phyloP scores from a whole-genome alignment of 2,329 filamentous ascomycete genomes.

The Venturia carpophila region DNA sequence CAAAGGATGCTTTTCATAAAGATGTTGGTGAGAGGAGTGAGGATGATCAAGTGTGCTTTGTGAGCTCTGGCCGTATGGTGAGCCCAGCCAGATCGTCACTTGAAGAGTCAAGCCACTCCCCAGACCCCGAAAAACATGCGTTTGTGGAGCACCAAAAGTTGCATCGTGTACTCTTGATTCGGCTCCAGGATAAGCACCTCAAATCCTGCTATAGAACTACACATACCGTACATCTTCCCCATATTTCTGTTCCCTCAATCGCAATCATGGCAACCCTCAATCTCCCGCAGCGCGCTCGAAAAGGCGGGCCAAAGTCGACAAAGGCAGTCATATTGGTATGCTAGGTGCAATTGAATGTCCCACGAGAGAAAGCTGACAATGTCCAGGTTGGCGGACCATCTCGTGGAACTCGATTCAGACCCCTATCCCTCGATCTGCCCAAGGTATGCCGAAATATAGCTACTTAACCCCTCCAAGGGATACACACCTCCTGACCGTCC shows the following conservation, averaged over 20 bases:
- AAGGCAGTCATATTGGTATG: constrained; percentile 91
- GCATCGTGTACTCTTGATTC: constrained; percentile 1
- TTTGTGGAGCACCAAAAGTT: background rate
- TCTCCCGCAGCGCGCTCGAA: constrained; percentile 27
- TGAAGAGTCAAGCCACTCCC: background rate
- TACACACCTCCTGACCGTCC: background rate
- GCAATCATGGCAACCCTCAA: constrained; percentile 18
- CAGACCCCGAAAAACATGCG: background rate
- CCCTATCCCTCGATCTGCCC: constrained; percentile 88
- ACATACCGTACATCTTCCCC: background rate
- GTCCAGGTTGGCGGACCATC: constrained; percentile 85
- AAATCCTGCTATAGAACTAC: background rate
- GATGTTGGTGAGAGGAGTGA: background rate
- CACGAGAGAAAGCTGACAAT: constrained; percentile 25
- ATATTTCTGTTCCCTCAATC: background rate
- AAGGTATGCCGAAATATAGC: constrained; percentile 53
- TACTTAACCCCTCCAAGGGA: constrained; percentile 1
- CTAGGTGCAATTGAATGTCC: constrained; percentile 17
- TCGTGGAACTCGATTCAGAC: constrained; percentile 89
- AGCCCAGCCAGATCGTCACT: background rate
- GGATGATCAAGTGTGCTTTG: background rate
- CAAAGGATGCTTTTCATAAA: background rate
- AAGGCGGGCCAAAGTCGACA: constrained; percentile 50
- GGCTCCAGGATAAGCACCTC: background rate
- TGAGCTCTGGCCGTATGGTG: background rate